Evolutionary conservation across 495 filamentous ascomycete species (phyloP).

Genomic region (Penicillium angulare): DNA sequence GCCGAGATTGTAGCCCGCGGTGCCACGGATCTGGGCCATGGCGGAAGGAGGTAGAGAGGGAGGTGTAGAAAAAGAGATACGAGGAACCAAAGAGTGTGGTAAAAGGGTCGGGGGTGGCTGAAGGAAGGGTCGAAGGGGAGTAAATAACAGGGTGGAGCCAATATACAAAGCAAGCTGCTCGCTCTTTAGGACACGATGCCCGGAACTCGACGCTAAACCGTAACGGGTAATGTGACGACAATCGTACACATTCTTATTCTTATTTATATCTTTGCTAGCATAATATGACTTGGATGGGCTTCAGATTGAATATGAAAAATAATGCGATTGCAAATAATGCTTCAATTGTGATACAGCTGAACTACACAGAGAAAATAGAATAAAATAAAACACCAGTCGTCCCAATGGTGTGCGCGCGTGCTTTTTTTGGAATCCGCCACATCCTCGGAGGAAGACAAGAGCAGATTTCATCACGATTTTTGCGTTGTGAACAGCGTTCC

Average conservation of each 20-base stretch:
- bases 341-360: slow-evolving; percentile 19
- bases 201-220: slow-evolving; percentile 38
- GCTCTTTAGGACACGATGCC: slow-evolving; percentile 46
- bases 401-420: slow-evolving; percentile 15
- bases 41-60: slow-evolving; percentile 13
- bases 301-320: neutral
- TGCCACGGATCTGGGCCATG: slow-evolving; percentile 97
- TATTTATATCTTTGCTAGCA: neutral
- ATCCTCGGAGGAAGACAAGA: neutral
- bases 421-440: neutral
- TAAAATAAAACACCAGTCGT: slow-evolving; percentile 11
- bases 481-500: slow-evolving; percentile 17
- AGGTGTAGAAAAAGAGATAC: slow-evolving; percentile 1
- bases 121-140: slow-evolving; percentile 13
- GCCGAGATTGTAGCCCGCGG: slow-evolving; percentile 91
- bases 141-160: slow-evolving; percentile 24
- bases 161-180: slow-evolving; percentile 17
- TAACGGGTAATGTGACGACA: slow-evolving; percentile 36
- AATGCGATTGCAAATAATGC: slow-evolving; percentile 5
- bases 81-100: slow-evolving; percentile 6
- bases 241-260: slow-evolving; percentile 10
- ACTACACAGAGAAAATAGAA: slow-evolving; percentile 7
- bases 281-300: slow-evolving; percentile 1
- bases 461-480: slow-evolving; percentile 9
- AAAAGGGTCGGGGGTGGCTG: slow-evolving; percentile 6